Evolutionary conservation across 192 early-diverging fungal genomes (phyloP), one percentile per base, ranked within the genome.

Genomic region (Coemansia sp.): DNA sequence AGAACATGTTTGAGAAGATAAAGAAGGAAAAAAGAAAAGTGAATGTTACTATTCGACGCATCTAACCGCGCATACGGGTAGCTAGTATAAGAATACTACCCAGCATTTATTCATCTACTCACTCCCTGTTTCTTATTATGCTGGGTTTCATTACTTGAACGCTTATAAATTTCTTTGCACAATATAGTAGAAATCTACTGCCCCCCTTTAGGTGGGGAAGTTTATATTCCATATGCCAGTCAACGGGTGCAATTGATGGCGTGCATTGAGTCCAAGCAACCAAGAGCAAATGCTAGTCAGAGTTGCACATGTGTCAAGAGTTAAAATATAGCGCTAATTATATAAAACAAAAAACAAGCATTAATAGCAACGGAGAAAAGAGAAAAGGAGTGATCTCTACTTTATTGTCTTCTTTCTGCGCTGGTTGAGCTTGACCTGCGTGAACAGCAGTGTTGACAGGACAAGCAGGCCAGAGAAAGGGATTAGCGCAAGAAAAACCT

Each of bases 381-480:
- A 1, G 12, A 49, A n/a, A 49, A n/a, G 6, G 11, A 26, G 16
- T 3, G 21, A 18, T 9, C 19, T 10, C 43, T 68, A 83, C 42
- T 83, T 77, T 45, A 83, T 83, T 0, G 80, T 83, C 40, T 74
- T 65, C 53, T 71, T 73, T 40, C 75, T 71, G 40, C 43, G 57
- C 0, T 56, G 18, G 38, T 72, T 63, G 16, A 83, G 67, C 43
- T 74, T 59, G 2, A 77, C 63, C 13, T 83, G 80, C 26, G 44
- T 67, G 39, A 83, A 71, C 12, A 83, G 49, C 60, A 83, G 60
- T n/a, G 75, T 77, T 6, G 75, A 77, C 42, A 83, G 42, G 39
- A 77, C 71, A 65, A 77, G 58, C n/a, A 82, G 61, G 3, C 75
- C 86, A 1, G 83, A 81, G 48, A 90, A 80, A 6, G 87, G 86